phyloP scores from a whole-genome alignment of 2,329 filamentous ascomycete species.

The Aspergillus fumigatus region DNA sequence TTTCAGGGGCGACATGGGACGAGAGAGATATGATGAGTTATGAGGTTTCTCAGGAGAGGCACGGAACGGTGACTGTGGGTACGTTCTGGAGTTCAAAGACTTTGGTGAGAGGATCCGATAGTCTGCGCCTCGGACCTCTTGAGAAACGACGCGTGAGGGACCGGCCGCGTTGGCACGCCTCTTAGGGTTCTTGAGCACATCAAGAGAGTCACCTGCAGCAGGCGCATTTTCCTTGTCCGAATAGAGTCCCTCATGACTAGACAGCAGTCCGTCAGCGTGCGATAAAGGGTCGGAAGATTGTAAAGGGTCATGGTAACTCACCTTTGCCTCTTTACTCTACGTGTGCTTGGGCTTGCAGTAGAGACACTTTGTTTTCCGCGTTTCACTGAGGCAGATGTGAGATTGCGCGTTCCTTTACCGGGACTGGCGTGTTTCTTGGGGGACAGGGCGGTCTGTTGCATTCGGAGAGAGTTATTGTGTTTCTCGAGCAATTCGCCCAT shows the following conservation, averaged over 20 bases:
- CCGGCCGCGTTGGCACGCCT: conserved; percentile 51
- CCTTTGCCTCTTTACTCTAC: conserved; percentile 30
- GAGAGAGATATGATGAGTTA: conserved; percentile 54
- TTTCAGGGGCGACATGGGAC: conserved; percentile 62
- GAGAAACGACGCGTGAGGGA: conserved; percentile 39
- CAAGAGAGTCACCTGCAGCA: conserved; percentile 34
- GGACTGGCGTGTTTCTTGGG: conserved; percentile 29
- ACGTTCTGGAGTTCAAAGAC: conserved; percentile 71
- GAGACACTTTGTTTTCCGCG: conserved; percentile 23
- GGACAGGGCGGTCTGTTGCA: conserved; percentile 24
- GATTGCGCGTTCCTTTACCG: conserved; percentile 25
- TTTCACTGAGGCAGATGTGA: conserved; percentile 27
- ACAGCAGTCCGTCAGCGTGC: conserved; percentile 13
- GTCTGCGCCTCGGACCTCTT: conserved; percentile 43
- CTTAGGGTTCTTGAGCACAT: conserved; percentile 63
- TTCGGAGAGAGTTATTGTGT: conserved; percentile 29
- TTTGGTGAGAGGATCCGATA: conserved; percentile 72
- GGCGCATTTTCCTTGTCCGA: conserved; percentile 72
- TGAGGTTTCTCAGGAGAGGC: conserved; percentile 39
- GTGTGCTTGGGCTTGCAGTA: conserved; percentile 24
- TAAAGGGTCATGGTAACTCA: conserved; percentile 12
- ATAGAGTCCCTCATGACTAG: conserved; percentile 59
- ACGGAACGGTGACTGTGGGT: conserved; percentile 53
- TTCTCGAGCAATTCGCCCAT: conserved; percentile 74
- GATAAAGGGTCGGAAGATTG: not conserved